Conservation (phyloP, 495 filamentous ascomycete genomes). For the Cercophora sp. region DNA sequence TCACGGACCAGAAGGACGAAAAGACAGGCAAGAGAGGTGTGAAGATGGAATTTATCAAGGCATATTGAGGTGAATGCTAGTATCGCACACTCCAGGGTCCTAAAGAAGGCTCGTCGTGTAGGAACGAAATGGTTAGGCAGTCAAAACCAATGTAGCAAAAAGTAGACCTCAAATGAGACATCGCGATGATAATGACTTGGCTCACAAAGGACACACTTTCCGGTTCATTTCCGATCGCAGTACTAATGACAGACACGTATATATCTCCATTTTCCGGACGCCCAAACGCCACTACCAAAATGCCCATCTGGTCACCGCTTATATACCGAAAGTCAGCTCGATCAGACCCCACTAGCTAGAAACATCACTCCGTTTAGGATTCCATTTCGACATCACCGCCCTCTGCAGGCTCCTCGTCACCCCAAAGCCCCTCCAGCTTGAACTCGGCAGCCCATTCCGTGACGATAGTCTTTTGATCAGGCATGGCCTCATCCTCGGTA, state of each 20-base stretch:
- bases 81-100: too few relatives aligned
- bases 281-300: slow-evolving; percentile 2
- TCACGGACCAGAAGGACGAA: slow-evolving; percentile 90
- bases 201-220: too few relatives aligned
- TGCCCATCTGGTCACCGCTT: too few relatives aligned
- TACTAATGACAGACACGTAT: background rate
- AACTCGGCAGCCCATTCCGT: slow-evolving; percentile 94
- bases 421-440: slow-evolving; percentile 92
- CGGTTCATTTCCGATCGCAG: too few relatives aligned
- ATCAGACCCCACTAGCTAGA: too few relatives aligned
- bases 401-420: slow-evolving; percentile 41
- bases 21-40: slow-evolving; percentile 88
- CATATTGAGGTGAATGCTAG: slow-evolving; percentile 15
- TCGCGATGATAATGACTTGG: too few relatives aligned
- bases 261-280: slow-evolving; percentile 1
- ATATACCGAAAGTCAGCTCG: too few relatives aligned
- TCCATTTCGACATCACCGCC: slow-evolving; percentile 32
- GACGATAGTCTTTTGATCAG: slow-evolving; percentile 83
- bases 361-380: too few relatives aligned
- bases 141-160: too few relatives aligned
- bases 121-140: too few relatives aligned
- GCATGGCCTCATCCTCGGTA: slow-evolving; percentile 33
- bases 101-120: too few relatives aligned
- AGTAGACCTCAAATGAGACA: too few relatives aligned
- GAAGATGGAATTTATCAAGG: slow-evolving; percentile 60